A percentile compares a stretch with the other conserved stretches of the same genome.
phyloP scores from a whole-genome alignment of 78 protist species.

The Tieghemostelium lacteum region DNA sequence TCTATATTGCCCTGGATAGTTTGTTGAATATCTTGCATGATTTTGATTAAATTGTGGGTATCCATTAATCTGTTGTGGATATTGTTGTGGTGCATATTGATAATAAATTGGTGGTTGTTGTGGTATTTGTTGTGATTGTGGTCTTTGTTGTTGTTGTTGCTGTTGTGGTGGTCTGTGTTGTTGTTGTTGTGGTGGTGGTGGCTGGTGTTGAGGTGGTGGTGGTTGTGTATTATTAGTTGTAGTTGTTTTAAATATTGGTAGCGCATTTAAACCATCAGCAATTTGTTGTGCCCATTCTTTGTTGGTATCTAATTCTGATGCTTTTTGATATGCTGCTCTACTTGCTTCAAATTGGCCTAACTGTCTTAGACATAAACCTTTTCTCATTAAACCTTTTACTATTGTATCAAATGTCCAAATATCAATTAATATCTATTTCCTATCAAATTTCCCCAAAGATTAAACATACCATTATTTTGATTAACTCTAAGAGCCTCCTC shows the following conservation, averaged over 20 bases:
- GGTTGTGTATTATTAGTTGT: neutral
- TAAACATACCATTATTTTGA: slow-evolving; percentile 47
- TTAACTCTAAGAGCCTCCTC: slow-evolving; percentile 73
- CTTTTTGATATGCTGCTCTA: slow-evolving; percentile 52
- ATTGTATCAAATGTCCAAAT: neutral
- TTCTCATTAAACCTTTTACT: slow-evolving; percentile 82
- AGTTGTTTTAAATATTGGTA: slow-evolving; percentile 26
- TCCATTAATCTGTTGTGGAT: too few relatives aligned
- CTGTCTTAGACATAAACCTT: slow-evolving; percentile 76
- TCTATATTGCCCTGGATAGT: slow-evolving; percentile 25
- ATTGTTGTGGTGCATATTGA: too few relatives aligned
- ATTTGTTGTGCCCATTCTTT: slow-evolving; percentile 49
- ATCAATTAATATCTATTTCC: neutral
- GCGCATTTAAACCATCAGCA: slow-evolving; percentile 42
- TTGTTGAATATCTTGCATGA: slow-evolving; percentile 16
- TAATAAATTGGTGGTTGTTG: neutral
- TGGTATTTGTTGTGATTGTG: slow-evolving; percentile 13
- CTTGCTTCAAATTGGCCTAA: slow-evolving; percentile 60
- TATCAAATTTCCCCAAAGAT: neutral
- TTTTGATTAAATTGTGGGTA: slow-evolving; percentile 45
- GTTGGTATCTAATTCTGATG: slow-evolving; percentile 25
- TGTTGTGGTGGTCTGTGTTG: slow-evolving; percentile 5
- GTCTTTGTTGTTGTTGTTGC: neutral
- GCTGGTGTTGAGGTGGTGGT: neutral
- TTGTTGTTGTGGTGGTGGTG: neutral